These are phyloP conservation scores for Penicillium egyptiacum DNA, from an alignment of 495 filamentous ascomycete species.

Conservation along the genomic window DNA sequence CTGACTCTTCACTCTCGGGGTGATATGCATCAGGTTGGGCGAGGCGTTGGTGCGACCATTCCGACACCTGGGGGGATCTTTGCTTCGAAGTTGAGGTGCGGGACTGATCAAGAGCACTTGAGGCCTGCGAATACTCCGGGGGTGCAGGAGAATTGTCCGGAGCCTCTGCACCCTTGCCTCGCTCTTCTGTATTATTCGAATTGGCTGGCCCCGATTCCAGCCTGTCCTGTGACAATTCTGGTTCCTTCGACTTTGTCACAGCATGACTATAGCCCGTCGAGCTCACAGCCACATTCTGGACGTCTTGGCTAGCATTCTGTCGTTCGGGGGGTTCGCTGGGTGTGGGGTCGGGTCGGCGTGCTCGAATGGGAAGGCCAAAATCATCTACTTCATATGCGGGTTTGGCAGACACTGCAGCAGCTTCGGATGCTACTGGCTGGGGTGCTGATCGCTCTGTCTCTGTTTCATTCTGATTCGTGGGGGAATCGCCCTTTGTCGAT, in stretches of 20 bases:
- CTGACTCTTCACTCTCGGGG: slow-evolving; percentile 40
- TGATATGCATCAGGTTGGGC: slow-evolving; percentile 52
- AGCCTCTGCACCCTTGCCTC: slow-evolving; percentile 6
- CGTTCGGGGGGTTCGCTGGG: slow-evolving; percentile 21
- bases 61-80: slow-evolving; percentile 53
- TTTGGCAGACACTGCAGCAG: slow-evolving; percentile 1
- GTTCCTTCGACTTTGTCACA: slow-evolving; percentile 1
- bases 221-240: slow-evolving; percentile 5
- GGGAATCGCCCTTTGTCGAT: slow-evolving; percentile 7
- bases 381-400: slow-evolving; percentile 41
- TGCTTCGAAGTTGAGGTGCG: slow-evolving; percentile 26
- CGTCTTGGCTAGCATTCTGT: slow-evolving; percentile 26
- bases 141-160: slow-evolving; percentile 2
- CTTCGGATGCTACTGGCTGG: not conserved
- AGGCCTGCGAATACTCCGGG: slow-evolving; percentile 17
- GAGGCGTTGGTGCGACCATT: slow-evolving; percentile 90
- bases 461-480: slow-evolving; percentile 15
- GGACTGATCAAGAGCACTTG: slow-evolving; percentile 11
- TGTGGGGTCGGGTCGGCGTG: slow-evolving; percentile 21
- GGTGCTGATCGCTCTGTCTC: slow-evolving; percentile 24
- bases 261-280: slow-evolving; percentile 9
- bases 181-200: slow-evolving; percentile 2
- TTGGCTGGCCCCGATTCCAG: not conserved
- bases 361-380: slow-evolving; percentile 48
- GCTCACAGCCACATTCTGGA: slow-evolving; percentile 14